Base-by-base conservation (phyloP, 192 early-diverging fungal genomes). In the Entophlyctis luteolus region DNA sequence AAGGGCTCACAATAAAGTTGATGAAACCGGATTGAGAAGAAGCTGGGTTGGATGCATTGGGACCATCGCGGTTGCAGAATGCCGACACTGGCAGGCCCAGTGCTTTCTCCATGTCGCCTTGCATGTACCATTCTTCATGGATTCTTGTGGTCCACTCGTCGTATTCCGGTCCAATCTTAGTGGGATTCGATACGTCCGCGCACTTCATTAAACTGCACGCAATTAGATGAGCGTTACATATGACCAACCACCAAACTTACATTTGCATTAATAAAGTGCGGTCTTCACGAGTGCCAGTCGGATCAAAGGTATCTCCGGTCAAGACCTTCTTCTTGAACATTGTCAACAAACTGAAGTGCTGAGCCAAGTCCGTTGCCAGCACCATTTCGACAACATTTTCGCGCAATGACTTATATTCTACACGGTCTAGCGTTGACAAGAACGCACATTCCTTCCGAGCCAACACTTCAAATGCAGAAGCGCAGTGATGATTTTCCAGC, bases 401-500 rank as follows among this genome's bases (percentile, higher is more conserved):
- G 18, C 84, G 74, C 5, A 84, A 35, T 0, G 52, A 53, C 29
- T 67, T 59, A 59, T 71, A 82, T 10, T 67, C 68, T 33, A 71
- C 73, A 8, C 70, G 65, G 50, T 68, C 74, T 60, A 85, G 53
- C 16, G 55, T 68, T 8, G 62, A 62, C 31, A 80, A 58, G 59
- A 85, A 79, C 50, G 79, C 59, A 71, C 73, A 75, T 23, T 79
- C 79, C 28, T 59, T 62, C 29, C 71, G 68, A 34, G 67, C 38
- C 29, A 82, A 59, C n/a, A 80, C 70, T 67, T 79, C 68, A 65
- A 85, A 85, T 23, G 79, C 79, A n/a, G 75, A 59, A 18, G 81
- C 72, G 55, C 79, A 81, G 74, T 85, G 84, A 65, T 84, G 79
- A 68, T 84, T 81, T 70, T 85, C 84, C n/a, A 85, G 75, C 20